Conservation (phyloP, 2,329 filamentous ascomycete genomes). For the Cladorrhinum sp. region DNA sequence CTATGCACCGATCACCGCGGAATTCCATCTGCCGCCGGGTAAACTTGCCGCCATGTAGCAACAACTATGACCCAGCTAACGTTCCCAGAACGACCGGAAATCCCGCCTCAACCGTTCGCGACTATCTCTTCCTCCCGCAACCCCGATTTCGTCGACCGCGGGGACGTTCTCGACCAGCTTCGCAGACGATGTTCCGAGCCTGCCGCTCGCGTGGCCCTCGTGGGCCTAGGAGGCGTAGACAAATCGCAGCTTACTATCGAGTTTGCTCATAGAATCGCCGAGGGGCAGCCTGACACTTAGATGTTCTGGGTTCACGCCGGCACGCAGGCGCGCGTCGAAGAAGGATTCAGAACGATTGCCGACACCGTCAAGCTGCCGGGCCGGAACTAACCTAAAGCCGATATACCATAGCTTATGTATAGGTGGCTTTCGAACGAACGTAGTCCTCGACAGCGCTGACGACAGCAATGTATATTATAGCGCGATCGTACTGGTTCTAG, state of each 20-base stretch:
- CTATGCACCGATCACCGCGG: conserved; percentile 11
- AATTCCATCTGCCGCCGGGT: conserved; percentile 19
- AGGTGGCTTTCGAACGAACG: conserved; percentile 31
- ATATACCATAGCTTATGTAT: conserved; percentile 28
- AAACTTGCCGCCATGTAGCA: conserved; percentile 1
- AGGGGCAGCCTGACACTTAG: no score
- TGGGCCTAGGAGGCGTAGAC: conserved; percentile 34
- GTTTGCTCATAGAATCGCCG: conserved; percentile 10
- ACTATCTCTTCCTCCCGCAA: conserved; percentile 33
- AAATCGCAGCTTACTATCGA: conserved; percentile 23
- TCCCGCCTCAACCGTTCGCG: conserved; percentile 25
- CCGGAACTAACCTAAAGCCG: conserved; percentile 20
- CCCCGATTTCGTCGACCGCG: conserved; percentile 32
- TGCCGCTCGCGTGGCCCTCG: conserved; percentile 29
- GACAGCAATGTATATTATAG: conserved; percentile 30
- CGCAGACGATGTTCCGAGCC: no score
- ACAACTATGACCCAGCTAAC: conserved; percentile 5
- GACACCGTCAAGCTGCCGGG: conserved; percentile 27
- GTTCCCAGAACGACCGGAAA: conserved; percentile 19
- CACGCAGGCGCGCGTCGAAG: conserved; percentile 22
- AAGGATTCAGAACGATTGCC: conserved; percentile 33
- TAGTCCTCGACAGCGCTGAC: conserved; percentile 37
- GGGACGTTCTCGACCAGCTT: neutral
- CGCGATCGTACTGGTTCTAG: neutral
- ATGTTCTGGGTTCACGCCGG: neutral